These are phyloP conservation scores for Cercospora janseana DNA, from an alignment of 2,329 filamentous ascomycete genomes.

Conservation along the genomic window DNA sequence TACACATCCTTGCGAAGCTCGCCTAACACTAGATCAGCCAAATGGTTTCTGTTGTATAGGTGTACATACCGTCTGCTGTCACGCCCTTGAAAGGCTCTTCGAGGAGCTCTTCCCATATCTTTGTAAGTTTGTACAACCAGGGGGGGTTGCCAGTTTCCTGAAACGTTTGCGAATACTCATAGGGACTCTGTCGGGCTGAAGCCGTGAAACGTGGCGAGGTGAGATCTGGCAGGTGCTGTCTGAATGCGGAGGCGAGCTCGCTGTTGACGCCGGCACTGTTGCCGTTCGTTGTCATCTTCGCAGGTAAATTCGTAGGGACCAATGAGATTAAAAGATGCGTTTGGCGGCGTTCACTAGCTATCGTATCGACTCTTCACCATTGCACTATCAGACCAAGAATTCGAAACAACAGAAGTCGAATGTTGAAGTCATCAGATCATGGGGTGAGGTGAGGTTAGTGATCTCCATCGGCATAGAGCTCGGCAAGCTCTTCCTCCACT, in stretches of 20 bases:
- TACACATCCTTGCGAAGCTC: conserved; percentile 27
- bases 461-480: no score
- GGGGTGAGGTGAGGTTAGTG: no score
- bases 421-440: no score
- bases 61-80: conserved; percentile 60
- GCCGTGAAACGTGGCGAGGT: conserved; percentile 58
- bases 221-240: conserved; percentile 61
- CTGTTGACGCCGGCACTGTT: conserved; percentile 19
- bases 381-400: no score
- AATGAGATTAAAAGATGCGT: no score
- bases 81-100: conserved; percentile 69
- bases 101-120: conserved; percentile 28
- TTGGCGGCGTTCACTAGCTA: no score
- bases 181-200: conserved; percentile 60
- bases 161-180: conserved; percentile 53
- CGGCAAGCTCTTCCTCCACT: no score
- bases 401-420: no score
- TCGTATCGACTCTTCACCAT: no score
- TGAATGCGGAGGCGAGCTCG: conserved; percentile 42
- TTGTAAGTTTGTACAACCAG: conserved; percentile 30
- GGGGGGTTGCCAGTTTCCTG: conserved; percentile 30
- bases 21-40: conserved; percentile 24
- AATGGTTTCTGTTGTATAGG: neutral
- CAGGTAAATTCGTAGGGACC: neutral
- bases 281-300: conserved; percentile 6